Evolutionary conservation across 1,284 basidiomycete genomes (phyloP), one percentile per base, ranked within the genome.

Genomic region (Cryptococcus sp.): DNA sequence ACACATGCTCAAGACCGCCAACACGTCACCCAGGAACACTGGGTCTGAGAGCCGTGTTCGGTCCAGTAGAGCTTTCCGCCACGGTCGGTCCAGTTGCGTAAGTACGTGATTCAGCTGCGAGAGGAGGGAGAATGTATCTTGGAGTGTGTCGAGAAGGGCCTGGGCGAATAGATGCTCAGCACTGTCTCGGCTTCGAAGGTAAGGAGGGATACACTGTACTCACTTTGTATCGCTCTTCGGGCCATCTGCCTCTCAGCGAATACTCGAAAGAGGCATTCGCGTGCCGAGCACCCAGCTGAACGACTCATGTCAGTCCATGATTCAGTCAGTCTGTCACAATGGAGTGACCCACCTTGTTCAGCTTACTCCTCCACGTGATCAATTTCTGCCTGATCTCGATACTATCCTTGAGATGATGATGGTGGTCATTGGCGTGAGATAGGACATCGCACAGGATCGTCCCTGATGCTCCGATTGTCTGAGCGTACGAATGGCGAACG

Each of bases 1-100:
- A 27, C 71, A 73, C 74, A 75, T 78, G 63, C 87, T 87, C 62
- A 91, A 86, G 15, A 91, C 87, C 11, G 89, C 88, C 13, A 92
- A 80, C 10, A 90, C 82, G 62, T 93, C 91, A 2, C 90, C 91
- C 59, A 93, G 85, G 67, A 93, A 93, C 61, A 87, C 84, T 0
- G 88, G 84, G 72, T 93, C 90, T 15, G 87, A 78, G 62, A 93
- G 84, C 1, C 89, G 82, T 0, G 90, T 90, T 20, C 90, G 80
- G 19, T 84, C 83, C 17, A 93, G 81, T 61, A 93, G 86, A 0
- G 90, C 91, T 27, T 83, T 84, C 19, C 85, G 84, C 90, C 88
- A 93, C 16, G 65, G 75, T 17, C 74, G 61, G 10, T 78, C 64
- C 61, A 80, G 52, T 68, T 77, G 65, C 50, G 67, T 50, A 48